Base-by-base conservation (phyloP, 768 basidiomycete species). In the Calvatia gigantea region DNA sequence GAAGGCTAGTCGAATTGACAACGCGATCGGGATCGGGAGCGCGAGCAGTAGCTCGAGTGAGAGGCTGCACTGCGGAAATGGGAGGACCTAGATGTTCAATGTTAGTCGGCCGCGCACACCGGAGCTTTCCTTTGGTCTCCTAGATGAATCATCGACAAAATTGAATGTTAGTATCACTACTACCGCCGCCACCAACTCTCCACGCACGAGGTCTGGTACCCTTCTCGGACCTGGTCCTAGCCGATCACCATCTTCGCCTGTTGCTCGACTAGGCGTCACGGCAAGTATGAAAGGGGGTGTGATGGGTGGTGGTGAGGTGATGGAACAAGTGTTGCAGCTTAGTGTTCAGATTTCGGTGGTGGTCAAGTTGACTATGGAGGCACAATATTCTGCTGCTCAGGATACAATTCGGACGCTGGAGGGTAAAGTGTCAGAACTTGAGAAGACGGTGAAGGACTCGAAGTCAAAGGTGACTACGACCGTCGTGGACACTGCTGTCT, bases 41-140 rank as follows among this genome's bases (percentile, higher is more conserved):
- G n/a, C n/a, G n/a, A n/a, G n/a, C n/a, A n/a, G 44, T 17, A 54
- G 48, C 42, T 72, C 73, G 62, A 73, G 68, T 76, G 75, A 11
- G 67, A 69, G n/a, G 77, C 81, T 39, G 78, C 83, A 47, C 71
- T 79, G 60, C 74, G 82, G 55, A 73, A 60, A 45, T 56, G 59
- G 32, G 64, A 64, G 35, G 66, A 66, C 27, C 58, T 66, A 1
- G n/a, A n/a, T n/a, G n/a, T n/a, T n/a, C n/a, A 61, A 61, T 3
- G 58, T 85, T n/a, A 86, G 85, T 2, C 77, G 89, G 33, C 91
- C 90, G 4, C 75, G 79, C 6, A 94, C 92, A 5, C 91, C 91
- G 0, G 91, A 94, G 65, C 92, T 90, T 6, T 19, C 62, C n/a
- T 58, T 74, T 11, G 71, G 78, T 67, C 55, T 70, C 61, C 62